Evolutionary conservation across 2,329 filamentous ascomycete species (phyloP).

Genomic region (Scytalidium sp.): DNA sequence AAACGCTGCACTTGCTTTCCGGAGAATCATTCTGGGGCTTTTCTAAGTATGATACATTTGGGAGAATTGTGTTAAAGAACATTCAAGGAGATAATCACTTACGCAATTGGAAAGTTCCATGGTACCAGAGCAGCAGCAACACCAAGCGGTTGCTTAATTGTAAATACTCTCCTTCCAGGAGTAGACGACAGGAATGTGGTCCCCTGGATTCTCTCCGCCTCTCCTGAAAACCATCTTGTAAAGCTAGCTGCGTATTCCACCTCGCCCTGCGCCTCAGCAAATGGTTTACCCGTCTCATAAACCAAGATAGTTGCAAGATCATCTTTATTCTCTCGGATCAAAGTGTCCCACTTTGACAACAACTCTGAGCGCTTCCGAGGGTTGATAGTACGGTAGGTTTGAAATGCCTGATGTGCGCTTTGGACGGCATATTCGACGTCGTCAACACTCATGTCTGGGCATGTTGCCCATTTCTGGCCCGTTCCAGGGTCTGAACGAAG

Average conservation of each 20-base stretch:
- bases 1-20: constrained; percentile 63
- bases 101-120: constrained; percentile 66
- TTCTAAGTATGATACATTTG: not conserved
- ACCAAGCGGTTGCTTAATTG: constrained; percentile 69
- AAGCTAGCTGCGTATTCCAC: constrained; percentile 47
- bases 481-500: constrained; percentile 35
- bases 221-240: constrained; percentile 50
- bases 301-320: constrained; percentile 59
- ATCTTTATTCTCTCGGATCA: constrained; percentile 56
- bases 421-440: constrained; percentile 58
- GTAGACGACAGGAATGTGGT: constrained; percentile 53
- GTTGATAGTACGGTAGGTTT: constrained; percentile 53
- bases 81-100: too few relatives aligned
- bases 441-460: constrained; percentile 36
- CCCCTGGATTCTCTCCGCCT: constrained; percentile 58
- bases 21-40: constrained; percentile 46
- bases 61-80: too few relatives aligned
- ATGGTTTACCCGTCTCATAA: constrained; percentile 50
- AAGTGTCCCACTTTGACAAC: constrained; percentile 58
- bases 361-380: constrained; percentile 57
- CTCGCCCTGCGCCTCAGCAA: constrained; percentile 45
- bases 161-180: constrained; percentile 61
- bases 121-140: constrained; percentile 64
- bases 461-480: constrained; percentile 31
- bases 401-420: constrained; percentile 54